Base-by-base conservation (phyloP, 2,329 filamentous ascomycete genomes). In the Fusarium sp. region DNA sequence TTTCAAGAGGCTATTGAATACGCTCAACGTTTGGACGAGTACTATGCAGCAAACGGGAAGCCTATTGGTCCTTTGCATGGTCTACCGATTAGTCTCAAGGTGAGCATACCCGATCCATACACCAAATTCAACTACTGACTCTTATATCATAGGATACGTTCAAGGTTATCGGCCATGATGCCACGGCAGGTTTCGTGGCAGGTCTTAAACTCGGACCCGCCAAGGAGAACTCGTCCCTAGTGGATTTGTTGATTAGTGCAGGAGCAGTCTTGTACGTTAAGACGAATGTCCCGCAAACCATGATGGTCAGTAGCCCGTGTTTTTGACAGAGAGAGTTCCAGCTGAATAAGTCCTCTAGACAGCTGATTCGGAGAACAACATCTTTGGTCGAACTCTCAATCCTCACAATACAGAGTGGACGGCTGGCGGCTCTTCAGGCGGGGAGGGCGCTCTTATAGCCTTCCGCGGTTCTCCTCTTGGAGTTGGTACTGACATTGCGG, bases 201-300 rank as follows among this genome's bases (percentile, higher is more conserved):
- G 77, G 73, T 24, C 56, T 79, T 8, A 69, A 69, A 18, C 56
- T 67, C 7, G 62, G 69, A 20, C 58, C 57, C 5, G 67, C 71
- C 3, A 64, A 64, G 29, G 47, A 67, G 13, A 74, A 69, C 45
- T 72, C 77, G 10, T 70, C 72, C 7, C 66, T 79, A 22, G 76
- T 79, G 3, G 50, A 77, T 7, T 62, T 78, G 20, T 65, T 79
- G 6, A 40, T 77, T 2, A 69, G 70, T 34, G 69, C 67, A 9
- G 77, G 77, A 11, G 77, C 74, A 2, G 74, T 79, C 7, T 24
- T 78, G 1, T 78, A 79, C 35, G 69, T 63, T 68, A 79, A 89
- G 81, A 88, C 87, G 3, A 88, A 85, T 70, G 81, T 88, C 18
- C 85, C 87, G 0, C 90, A 89, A 13, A 88, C 88, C 82, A 90